Evolutionary conservation across 2,329 filamentous ascomycete genomes (phyloP).

Genomic region (Fusarium vanettenii): DNA sequence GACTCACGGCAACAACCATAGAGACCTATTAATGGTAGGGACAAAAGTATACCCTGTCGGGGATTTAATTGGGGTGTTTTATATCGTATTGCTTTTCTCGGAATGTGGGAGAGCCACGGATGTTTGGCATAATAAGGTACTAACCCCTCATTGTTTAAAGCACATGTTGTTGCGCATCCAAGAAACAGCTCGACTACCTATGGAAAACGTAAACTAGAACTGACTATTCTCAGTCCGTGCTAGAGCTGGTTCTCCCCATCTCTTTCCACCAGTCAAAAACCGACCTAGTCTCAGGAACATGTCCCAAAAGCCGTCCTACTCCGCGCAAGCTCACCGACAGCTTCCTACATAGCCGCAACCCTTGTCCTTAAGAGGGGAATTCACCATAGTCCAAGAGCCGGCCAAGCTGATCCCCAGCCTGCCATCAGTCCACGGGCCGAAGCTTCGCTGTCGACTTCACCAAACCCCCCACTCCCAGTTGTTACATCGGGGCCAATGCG

Average conservation of each 20-base stretch:
- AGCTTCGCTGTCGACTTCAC: background rate
- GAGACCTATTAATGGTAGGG: background rate
- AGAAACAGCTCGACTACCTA: background rate
- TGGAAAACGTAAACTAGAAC: background rate
- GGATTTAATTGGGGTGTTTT: background rate
- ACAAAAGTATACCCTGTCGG: background rate
- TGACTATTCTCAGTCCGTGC: background rate
- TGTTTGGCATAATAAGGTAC: background rate
- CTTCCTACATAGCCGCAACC: background rate
- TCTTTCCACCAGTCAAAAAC: background rate
- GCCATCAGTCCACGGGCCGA: conserved; percentile 14
- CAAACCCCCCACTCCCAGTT: conserved; percentile 23
- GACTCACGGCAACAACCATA: background rate
- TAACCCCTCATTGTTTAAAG: background rate
- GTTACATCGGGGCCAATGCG: conserved; percentile 26
- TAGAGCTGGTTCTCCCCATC: background rate
- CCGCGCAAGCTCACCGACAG: background rate
- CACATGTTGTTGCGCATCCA: background rate
- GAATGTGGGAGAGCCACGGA: background rate
- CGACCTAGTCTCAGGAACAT: background rate
- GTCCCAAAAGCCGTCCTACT: background rate
- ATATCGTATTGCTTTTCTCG: background rate
- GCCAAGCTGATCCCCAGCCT: background rate
- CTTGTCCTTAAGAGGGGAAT: conserved; percentile 6
- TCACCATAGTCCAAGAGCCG: background rate